phyloP scores from a whole-genome alignment of 78 protist species.

The Dictyostelium discoideum region dicty_2.7 NC_007089.4:1490001-1490500 shows the following conservation, averaged over 20 bases:
- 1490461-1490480: too few species aligned
- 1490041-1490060: too few species aligned
- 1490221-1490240: too few species aligned
- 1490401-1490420: neutral
- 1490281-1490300: neutral
- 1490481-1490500: neutral
- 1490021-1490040: too few species aligned
- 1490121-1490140: constrained; percentile 27
- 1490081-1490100: neutral
- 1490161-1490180: constrained; percentile 70
- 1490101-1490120: constrained; percentile 67
- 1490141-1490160: neutral
- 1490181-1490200: constrained; percentile 59
- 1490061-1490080: neutral
- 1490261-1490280: too few species aligned
- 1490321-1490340: constrained; percentile 19
- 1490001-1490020: too few species aligned
- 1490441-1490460: neutral
- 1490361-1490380: constrained; percentile 51
- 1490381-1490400: constrained; percentile 42
- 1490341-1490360: constrained; percentile 29
- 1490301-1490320: constrained; percentile 39
- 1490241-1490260: too few species aligned
- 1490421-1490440: neutral
- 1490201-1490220: too few species aligned